These are phyloP conservation scores for Margaritispora aquatica DNA, from an alignment of 495 filamentous ascomycete species.

Conservation along the genomic window DNA sequence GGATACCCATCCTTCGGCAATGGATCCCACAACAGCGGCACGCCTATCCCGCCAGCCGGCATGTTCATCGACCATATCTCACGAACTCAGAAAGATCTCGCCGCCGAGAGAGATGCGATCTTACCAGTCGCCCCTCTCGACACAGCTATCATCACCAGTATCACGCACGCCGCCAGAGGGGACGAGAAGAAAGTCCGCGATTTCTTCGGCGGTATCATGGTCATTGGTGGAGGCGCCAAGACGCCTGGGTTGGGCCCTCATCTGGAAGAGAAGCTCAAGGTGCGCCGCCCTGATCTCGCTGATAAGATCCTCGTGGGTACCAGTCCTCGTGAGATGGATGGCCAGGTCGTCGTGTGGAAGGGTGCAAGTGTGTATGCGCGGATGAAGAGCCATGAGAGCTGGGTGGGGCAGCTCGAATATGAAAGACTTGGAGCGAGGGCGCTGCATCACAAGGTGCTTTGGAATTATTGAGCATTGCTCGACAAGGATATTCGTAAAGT, in stretches of 20 bases:
- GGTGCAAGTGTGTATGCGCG: slow-evolving; percentile 97
- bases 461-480: slow-evolving; percentile 39
- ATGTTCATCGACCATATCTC: slow-evolving; percentile 29
- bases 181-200: slow-evolving; percentile 92
- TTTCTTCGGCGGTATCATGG: slow-evolving; percentile 90
- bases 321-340: slow-evolving; percentile 87
- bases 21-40: slow-evolving; percentile 25
- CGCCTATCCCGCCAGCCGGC: slow-evolving; percentile 20
- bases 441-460: slow-evolving; percentile 84
- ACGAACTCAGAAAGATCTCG: slow-evolving; percentile 43
- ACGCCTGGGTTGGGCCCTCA: slow-evolving; percentile 66
- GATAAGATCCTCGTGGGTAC: slow-evolving; percentile 85
- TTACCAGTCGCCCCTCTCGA: slow-evolving; percentile 80
- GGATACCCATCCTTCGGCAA: slow-evolving; percentile 23
- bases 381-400: slow-evolving; percentile 84
- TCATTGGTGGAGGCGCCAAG: slow-evolving; percentile 84
- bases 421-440: slow-evolving; percentile 75
- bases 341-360: slow-evolving; percentile 95
- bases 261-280: slow-evolving; percentile 74
- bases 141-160: slow-evolving; percentile 78
- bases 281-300: slow-evolving; percentile 57
- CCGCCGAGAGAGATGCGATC: slow-evolving; percentile 69
- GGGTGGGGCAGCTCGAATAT: slow-evolving; percentile 85
- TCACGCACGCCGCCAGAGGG: slow-evolving; percentile 76
- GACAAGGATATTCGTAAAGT: too few relatives aligned